A percentile compares a stretch with the other conserved stretches of the same genome.
phyloP scores from a whole-genome alignment of 176 grass and related monocot species.

The Oryza nivara region DNA sequence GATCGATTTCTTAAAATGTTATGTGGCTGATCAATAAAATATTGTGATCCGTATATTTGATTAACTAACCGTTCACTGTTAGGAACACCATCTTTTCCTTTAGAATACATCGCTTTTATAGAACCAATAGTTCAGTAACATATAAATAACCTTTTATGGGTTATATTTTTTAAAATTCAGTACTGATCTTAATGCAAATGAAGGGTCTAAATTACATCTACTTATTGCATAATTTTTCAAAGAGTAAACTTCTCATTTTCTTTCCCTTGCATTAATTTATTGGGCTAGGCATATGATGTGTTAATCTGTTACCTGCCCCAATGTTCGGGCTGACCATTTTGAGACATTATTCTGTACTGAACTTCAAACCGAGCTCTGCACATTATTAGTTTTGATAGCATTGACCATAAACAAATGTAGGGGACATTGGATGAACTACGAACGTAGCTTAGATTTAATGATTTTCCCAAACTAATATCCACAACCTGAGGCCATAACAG shows the following conservation, averaged over 20 bases:
- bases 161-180: not conserved
- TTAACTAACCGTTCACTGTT: not conserved
- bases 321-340: not conserved
- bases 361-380: not conserved
- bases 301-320: not conserved
- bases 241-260: conserved; percentile 6
- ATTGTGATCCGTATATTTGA: not conserved
- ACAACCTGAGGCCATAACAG: no score
- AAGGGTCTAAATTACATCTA: not conserved
- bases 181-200: not conserved
- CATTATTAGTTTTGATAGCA: not conserved
- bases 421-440: not conserved
- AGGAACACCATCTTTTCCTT: not conserved
- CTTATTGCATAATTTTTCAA: not conserved
- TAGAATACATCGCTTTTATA: not conserved
- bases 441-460: not conserved
- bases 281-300: not conserved
- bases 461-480: not conserved
- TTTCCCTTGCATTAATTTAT: not conserved
- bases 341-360: not conserved
- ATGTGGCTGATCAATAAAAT: not conserved
- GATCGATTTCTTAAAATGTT: not conserved
- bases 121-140: conserved; percentile 2
- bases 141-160: not conserved
- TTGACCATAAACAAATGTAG: not conserved